Percentiles rank a stretch among this genome's conserved stretches.
phyloP scores from a whole-genome alignment of 495 filamentous ascomycete species.

The Pseudevernia furfuracea region DNA sequence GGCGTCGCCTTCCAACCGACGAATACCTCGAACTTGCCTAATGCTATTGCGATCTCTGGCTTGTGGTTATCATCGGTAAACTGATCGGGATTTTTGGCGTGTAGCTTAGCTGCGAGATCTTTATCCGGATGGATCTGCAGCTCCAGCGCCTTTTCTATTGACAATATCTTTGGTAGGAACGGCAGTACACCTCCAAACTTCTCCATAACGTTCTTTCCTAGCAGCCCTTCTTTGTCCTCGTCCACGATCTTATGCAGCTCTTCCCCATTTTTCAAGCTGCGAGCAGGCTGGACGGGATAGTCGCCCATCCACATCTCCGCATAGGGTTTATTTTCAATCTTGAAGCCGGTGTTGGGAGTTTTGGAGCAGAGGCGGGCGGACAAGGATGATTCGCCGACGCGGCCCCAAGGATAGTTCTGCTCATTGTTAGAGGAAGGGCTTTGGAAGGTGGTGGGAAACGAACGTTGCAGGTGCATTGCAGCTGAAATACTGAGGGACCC shows the following conservation, averaged over 20 bases:
- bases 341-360: conserved; percentile 34
- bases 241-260: conserved; percentile 58
- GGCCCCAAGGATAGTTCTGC: conserved; percentile 45
- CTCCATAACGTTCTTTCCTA: conserved; percentile 56
- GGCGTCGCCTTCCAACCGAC: conserved; percentile 63
- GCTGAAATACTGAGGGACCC: conserved; percentile 22
- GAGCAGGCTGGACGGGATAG: conserved; percentile 63
- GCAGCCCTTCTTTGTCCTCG: conserved; percentile 51
- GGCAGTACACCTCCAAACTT: conserved; percentile 60
- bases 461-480: conserved; percentile 24
- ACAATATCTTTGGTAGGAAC: conserved; percentile 73
- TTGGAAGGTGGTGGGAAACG: background rate
- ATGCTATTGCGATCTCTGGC: conserved; percentile 71
- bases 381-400: conserved; percentile 38
- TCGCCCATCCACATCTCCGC: conserved; percentile 75
- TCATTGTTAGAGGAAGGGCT: background rate
- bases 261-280: conserved; percentile 53
- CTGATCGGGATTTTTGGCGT: conserved; percentile 53
- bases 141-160: conserved; percentile 68
- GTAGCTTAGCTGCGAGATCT: conserved; percentile 52
- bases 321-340: conserved; percentile 39
- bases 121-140: conserved; percentile 77
- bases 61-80: conserved; percentile 74
- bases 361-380: conserved; percentile 39
- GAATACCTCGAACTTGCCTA: conserved; percentile 73